Evolutionary conservation across 192 early-diverging fungal genomes (phyloP), one percentile per base, ranked within the genome.

Genomic region (Gryganskiella cystojenkinii): DNA sequence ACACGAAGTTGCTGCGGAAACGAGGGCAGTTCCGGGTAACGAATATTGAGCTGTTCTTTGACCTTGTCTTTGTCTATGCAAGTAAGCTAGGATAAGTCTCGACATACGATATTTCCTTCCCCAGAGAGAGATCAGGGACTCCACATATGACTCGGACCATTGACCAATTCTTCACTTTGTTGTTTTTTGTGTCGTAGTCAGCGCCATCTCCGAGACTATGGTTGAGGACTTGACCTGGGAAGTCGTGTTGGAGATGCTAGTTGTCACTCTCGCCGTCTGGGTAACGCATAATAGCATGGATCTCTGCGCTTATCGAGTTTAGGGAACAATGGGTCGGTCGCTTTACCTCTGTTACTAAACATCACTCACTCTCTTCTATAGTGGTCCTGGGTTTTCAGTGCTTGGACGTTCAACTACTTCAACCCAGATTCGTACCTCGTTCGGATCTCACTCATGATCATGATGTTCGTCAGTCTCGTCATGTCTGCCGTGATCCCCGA

Each of bases 371-470:
- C n/a, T n/a, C 13, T 13, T 13, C 37, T 13, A 40, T 40, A 40
- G 37, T 40, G 37, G 37, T 40, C 37, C 5, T 40, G 37, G 37
- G 37, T 40, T 13, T 40, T 40, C 37, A 40, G 37, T 40, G 37
- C 37, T 13, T 40, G 37, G 37, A 40, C 37, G 5, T 40, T 9
- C 13, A 40, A 40, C 37, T 40, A 40, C 13, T 56, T 74, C 28
- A 74, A 74, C 40, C 71, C 71, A 28, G 71, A 74, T n/a, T 74
- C 71, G 17, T 74, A 74, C 24, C 51, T 67, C 27, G 71, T 74
- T 4, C 71, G 71, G 0, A 28, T 74, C 0, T 43, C 67, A 4
- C 64, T 74, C 10, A 8, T 74, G 14, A 8, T 34, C 2, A 20
- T 67, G 22, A 74, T 74, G 71, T 22, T 74, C 24, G 34, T 51